These are phyloP conservation scores for Trichoderma sp. DNA, from an alignment of 2,329 filamentous ascomycete species.

Conservation along the genomic window DNA sequence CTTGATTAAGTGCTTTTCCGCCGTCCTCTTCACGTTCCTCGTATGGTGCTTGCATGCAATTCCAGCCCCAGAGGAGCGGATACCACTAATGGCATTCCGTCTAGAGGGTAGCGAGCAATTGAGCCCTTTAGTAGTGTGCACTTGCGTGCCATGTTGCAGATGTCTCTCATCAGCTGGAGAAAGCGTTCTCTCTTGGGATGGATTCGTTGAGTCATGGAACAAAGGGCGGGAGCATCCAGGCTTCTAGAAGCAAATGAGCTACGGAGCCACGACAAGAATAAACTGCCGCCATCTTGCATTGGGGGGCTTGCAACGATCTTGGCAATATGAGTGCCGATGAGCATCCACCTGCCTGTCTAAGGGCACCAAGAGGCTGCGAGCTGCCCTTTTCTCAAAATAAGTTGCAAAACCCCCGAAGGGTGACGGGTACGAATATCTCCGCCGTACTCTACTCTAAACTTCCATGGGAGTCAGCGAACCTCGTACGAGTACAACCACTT, in stretches of 20 bases:
- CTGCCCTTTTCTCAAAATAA: neutral
- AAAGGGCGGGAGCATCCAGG: neutral
- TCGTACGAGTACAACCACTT: neutral
- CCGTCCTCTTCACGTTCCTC: neutral
- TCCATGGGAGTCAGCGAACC: neutral
- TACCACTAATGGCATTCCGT: neutral
- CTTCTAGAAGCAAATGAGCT: constrained; percentile 3
- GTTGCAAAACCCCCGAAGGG: neutral
- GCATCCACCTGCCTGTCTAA: neutral
- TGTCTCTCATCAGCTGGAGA: neutral
- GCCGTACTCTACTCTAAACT: neutral
- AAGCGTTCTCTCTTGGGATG: neutral
- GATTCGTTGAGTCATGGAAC: neutral
- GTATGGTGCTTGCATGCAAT: neutral
- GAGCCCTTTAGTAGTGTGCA: neutral
- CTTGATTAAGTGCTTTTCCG: neutral
- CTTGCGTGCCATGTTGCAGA: neutral
- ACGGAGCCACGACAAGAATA: neutral
- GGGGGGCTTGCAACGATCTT: neutral
- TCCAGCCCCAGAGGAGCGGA: neutral
- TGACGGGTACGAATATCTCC: neutral
- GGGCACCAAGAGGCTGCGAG: neutral
- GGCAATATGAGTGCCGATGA: neutral
- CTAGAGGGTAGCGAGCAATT: neutral
- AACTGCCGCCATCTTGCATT: constrained; percentile 1